Evolutionary conservation across 768 basidiomycete genomes (phyloP), one percentile per base, ranked within the genome.

Genomic region (Lyophyllum semitale): DNA sequence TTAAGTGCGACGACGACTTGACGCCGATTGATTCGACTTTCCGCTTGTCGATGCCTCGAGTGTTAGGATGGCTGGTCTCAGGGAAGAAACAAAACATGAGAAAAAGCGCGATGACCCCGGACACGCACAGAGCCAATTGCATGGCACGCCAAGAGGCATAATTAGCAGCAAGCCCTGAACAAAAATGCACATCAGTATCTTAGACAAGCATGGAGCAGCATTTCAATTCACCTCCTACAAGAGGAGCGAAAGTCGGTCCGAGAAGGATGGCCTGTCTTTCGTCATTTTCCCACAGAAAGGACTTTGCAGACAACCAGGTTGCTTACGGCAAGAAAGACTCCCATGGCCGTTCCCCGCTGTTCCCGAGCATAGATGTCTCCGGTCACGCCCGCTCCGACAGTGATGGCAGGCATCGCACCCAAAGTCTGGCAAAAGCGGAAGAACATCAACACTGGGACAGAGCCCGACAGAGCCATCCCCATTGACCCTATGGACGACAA

Each of bases 71-170:
- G 40, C 73, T 75, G 1, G 82, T 83, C 56, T 83, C 83, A 0
- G 81, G 83, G 11, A 82, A 69, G 50, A 74, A 69, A 4, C 74
- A 37, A 8, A 56, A 37, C 17, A 82, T 66, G 15, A 69, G 51
- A 11, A 73, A 6, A 38, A 77, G 63, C 4, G 68, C 68, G 4
- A 73, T 32, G 0, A 76, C 23, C 1, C 77, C 77, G 33, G 71
- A 66, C 0, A 74, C 26, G 11, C 77, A 79, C 1, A 89, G 58
- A 1, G 62, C 60, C 7, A 70, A 63, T 60, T 89, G 85, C 65
- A 85, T 80, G 12, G 73, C 59, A 0, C 88, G 77, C 87, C 88
- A 89, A 0, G 87, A 87, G 33, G 76, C 77, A 57, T 85, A 86
- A 48, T 84, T 72, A 0, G 86, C 76, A 0, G 76, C 71, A 22